phyloP scores from a whole-genome alignment of 2,329 filamentous ascomycete species.

The Ophiosphaerella narmari region DNA sequence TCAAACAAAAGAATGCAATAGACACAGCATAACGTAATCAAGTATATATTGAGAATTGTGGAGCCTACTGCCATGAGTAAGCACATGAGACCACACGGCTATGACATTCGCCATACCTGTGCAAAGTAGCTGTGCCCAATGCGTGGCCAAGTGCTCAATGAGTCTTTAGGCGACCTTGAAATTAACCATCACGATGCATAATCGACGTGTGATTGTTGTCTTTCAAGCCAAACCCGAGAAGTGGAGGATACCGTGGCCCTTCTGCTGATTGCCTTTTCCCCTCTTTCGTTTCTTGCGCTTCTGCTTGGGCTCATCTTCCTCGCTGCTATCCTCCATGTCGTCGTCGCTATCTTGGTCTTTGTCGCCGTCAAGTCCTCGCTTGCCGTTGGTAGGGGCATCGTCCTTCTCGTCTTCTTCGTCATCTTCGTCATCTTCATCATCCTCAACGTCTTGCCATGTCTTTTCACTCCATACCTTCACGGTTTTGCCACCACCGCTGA shows the following conservation, averaged over 20 bases:
- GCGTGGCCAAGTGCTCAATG: too few species aligned
- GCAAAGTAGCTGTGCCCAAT: too few species aligned
- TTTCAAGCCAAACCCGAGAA: conserved; percentile 41
- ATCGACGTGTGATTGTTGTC: too few species aligned
- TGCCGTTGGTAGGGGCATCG: conserved; percentile 39
- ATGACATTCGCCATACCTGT: too few species aligned
- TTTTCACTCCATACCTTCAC: conserved; percentile 91
- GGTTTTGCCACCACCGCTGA: conserved; percentile 82
- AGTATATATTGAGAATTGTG: too few species aligned
- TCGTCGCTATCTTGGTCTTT: conserved; percentile 55
- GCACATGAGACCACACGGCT: too few species aligned
- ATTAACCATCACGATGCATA: too few species aligned
- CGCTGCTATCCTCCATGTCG: conserved; percentile 47
- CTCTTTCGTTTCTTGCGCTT: conserved; percentile 52
- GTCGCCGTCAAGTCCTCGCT: conserved; percentile 43
- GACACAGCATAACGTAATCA: too few species aligned
- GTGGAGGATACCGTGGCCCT: conserved; percentile 41
- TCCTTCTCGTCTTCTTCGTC: conserved; percentile 53
- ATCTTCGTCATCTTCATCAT: conserved; percentile 57
- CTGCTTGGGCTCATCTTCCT: conserved; percentile 49
- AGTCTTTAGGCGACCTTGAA: too few species aligned
- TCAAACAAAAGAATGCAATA: too few species aligned
- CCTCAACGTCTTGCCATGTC: conserved; percentile 55
- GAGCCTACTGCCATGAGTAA: too few species aligned
- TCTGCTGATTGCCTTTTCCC: conserved; percentile 41